Evolutionary conservation across 257 asterid genomes (phyloP).

Genomic region (Craterostigma plantagineum): DNA sequence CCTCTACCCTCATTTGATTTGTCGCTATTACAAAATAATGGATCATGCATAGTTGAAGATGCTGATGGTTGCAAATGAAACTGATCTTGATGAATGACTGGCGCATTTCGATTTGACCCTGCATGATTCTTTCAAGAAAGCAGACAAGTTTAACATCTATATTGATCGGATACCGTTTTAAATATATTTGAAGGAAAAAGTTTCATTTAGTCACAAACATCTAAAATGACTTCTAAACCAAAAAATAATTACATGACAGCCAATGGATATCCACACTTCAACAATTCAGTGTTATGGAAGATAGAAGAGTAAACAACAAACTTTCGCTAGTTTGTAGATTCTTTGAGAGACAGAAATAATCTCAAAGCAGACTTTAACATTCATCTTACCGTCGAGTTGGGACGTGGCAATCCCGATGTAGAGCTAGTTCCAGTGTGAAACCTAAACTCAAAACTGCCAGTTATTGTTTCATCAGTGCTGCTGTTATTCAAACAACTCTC

Average conservation of each 20-base stretch:
- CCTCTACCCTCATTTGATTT: background rate
- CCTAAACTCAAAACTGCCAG: conserved; percentile 58
- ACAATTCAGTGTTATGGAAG: too few relatives aligned
- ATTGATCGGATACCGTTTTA: too few relatives aligned
- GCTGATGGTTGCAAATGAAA: conserved; percentile 25
- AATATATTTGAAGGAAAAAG: too few relatives aligned
- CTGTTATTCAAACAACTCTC: conserved; percentile 22
- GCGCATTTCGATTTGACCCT: conserved; percentile 31
- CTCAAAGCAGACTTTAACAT: conserved; percentile 3
- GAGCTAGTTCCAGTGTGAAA: conserved; percentile 50
- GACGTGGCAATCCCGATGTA: conserved; percentile 29
- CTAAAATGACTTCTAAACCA: too few relatives aligned
- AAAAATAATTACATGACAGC: too few relatives aligned
- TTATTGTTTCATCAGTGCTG: conserved; percentile 17
- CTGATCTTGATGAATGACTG: conserved; percentile 31
- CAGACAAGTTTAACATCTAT: too few relatives aligned
- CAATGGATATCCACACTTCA: too few relatives aligned
- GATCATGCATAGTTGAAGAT: conserved; percentile 8
- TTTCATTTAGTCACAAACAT: too few relatives aligned
- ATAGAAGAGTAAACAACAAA: too few relatives aligned
- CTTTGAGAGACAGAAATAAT: background rate
- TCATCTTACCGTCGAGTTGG: conserved; percentile 32
- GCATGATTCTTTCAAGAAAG: conserved; percentile 23
- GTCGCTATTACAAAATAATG: background rate
- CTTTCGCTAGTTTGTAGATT: background rate